A percentile compares a stretch with the other conserved stretches of the same genome.
Evolutionary conservation across 345 rosid genomes (phyloP).

Genomic region (Eucalyptus tenuipes): DNA sequence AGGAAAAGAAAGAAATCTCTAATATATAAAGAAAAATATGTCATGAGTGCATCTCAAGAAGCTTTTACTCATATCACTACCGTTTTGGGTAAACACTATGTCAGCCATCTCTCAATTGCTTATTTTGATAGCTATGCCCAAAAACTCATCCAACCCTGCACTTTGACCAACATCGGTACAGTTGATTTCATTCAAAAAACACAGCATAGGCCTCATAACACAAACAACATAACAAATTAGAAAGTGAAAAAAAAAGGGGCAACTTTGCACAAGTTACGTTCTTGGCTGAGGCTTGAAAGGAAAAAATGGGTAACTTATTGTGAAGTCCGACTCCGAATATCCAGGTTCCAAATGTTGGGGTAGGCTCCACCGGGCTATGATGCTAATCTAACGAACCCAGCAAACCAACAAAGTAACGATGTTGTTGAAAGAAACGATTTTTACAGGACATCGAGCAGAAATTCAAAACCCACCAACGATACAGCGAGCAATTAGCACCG

Average conservation of each 20-base stretch:
- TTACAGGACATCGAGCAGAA: background rate
- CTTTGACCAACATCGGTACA: background rate
- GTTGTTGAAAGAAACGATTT: background rate
- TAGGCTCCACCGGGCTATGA: no score
- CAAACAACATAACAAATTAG: background rate
- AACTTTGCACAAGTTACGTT: background rate
- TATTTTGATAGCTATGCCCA: background rate
- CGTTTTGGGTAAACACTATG: background rate
- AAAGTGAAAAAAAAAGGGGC: background rate
- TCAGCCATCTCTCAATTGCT: background rate
- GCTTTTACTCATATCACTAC: background rate
- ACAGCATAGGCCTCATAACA: background rate
- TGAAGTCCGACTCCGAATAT: background rate
- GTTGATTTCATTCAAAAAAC: background rate
- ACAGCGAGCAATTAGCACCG: background rate
- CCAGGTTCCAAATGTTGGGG: background rate
- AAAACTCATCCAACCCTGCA: background rate
- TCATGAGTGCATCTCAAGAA: background rate
- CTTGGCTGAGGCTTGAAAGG: background rate
- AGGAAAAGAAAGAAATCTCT: background rate
- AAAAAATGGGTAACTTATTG: background rate
- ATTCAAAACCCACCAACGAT: background rate
- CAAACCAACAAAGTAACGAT: no score
- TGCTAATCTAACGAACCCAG: background rate
- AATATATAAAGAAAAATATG: background rate